A percentile compares a stretch with the other conserved stretches of the same genome.
Conservation (phyloP, 139 green algal species). For the Tetraselmis striata region DNA sequence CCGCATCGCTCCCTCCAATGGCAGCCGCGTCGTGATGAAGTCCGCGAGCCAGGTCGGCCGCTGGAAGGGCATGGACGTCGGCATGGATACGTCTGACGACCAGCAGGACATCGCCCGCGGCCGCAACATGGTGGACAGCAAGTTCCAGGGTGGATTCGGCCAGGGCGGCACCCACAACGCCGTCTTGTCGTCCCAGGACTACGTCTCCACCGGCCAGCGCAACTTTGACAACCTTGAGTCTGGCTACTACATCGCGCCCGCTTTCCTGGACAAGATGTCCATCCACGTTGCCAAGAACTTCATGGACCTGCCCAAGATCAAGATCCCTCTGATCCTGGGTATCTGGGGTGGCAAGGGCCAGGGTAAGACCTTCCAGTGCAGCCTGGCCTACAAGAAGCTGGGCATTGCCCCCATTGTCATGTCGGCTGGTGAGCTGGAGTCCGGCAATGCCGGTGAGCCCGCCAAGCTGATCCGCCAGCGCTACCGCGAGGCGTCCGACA, state of each 20-base stretch:
- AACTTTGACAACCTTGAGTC: conserved; percentile 86
- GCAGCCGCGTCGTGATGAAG: not conserved
- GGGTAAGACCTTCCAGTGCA: conserved; percentile 97
- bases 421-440: conserved; percentile 97
- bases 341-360: conserved; percentile 99
- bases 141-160: conserved; percentile 85
- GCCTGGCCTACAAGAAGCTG: conserved; percentile 96
- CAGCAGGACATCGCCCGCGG: conserved; percentile 95
- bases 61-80: conserved; percentile 81
- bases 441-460: conserved; percentile 95
- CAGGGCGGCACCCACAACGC: conserved; percentile 80
- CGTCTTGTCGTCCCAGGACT: conserved; percentile 80
- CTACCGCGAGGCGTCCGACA: conserved; percentile 85
- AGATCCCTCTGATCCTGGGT: conserved; percentile 94
- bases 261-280: conserved; percentile 96
- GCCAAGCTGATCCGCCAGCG: conserved; percentile 96
- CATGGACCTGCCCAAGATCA: conserved; percentile 86
- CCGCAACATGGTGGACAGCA: conserved; percentile 82
- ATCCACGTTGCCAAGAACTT: conserved; percentile 98
- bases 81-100: conserved; percentile 85
- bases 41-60: conserved; percentile 51
- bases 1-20: not conserved
- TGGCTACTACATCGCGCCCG: conserved; percentile 95
- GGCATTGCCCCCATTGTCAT: conserved; percentile 97
- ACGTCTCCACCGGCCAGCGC: conserved; percentile 67